Evolutionary conservation across 78 protist species (phyloP).

Genomic region (Bodo saltans): DNA sequence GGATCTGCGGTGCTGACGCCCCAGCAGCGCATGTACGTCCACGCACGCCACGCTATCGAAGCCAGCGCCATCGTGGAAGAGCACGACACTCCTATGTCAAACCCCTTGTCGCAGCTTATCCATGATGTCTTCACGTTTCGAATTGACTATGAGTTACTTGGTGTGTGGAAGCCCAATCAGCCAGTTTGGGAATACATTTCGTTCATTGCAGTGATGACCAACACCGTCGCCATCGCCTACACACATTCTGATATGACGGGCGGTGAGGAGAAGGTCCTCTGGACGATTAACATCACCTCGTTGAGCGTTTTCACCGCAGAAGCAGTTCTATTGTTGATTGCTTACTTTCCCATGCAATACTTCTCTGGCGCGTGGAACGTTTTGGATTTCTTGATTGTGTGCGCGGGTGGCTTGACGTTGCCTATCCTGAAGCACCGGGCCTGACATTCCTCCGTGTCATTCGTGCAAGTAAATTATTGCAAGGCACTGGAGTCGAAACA

Average conservation of each 20-base stretch:
- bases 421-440: background rate
- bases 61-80: background rate
- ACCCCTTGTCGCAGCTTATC: background rate
- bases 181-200: background rate
- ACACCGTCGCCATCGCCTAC: slow-evolving; percentile 6
- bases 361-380: slow-evolving; percentile 23
- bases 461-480: slow-evolving; percentile 7
- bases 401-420: background rate
- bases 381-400: slow-evolving; percentile 19
- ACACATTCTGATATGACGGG: background rate
- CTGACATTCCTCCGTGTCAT: background rate
- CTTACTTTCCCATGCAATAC: slow-evolving; percentile 11
- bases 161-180: background rate
- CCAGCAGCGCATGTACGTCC: slow-evolving; percentile 13
- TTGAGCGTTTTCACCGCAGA: slow-evolving; percentile 2
- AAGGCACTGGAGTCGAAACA: background rate
- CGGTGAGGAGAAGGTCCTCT: background rate
- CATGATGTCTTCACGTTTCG: background rate
- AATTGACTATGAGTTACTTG: background rate
- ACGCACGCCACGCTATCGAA: background rate
- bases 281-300: background rate
- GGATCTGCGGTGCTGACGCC: background rate
- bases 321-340: background rate
- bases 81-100: background rate
- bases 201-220: background rate